Evolutionary conservation across 352 stramenopile species (phyloP), one percentile per base, ranked within the genome.

Genomic region (Pythium chondricola): DNA sequence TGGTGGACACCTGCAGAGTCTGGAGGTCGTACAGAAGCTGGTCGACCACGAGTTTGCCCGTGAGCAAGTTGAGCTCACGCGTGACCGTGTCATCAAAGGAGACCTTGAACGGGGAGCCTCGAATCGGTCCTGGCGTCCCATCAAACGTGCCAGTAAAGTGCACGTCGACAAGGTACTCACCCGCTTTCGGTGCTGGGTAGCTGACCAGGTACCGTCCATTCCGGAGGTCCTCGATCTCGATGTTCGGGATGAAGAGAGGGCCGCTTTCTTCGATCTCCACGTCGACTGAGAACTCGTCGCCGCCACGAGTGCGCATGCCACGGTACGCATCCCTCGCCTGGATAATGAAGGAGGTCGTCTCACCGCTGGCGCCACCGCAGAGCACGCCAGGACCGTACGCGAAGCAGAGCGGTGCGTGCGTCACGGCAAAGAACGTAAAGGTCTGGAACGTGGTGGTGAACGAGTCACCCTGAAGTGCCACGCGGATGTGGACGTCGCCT

Each of bases 371-470:
- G 2, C 83, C 83, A n/a, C 88, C 88, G 21, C 64, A 70, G 9
- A 98, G 65, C 21, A 98, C 73, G 14, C 93, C 93, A 7, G 93
- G 91, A 0, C 95, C 95, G 60, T 97, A 98, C 14, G 92, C 93
- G 33, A 98, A 87, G 32, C 81, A 97, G 25, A 91, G 67, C 0
- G 72, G 61, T 16, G 85, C 85, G 47, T 91, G 48, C 0, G 89
- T 97, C 16, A 98, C 91, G 2, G 87, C 78, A 53, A 98, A 98
- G 66, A 97, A 98, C 36, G 63, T 81, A 53, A 97, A 98, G 13
- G 76, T 76, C 43, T 97, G 81, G 43, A 82, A 91, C 36, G 88
- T 97, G 25, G 95, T 98, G 16, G 95, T 98, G 53, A 98, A 96
- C 27, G 81, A 88, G 38, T 98, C 95, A 18, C 85, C 75, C 25